These are phyloP conservation scores for Wallacemonas collosoma DNA, from an alignment of 208 protist genomes.

Conservation along the genomic window DNA sequence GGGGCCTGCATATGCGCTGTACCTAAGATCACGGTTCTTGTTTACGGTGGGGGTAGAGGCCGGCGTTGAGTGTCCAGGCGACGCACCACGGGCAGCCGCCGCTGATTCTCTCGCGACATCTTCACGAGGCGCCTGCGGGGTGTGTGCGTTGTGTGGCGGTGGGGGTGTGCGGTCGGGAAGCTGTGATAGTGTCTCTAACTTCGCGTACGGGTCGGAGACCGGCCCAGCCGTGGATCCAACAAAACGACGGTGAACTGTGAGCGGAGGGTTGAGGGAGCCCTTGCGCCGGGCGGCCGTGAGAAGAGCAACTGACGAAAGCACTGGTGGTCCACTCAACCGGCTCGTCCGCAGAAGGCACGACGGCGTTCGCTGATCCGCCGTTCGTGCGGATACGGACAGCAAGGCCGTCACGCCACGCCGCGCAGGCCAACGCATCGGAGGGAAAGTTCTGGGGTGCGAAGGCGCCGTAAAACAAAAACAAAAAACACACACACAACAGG, in stretches of 20 bases:
- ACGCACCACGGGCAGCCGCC: no score
- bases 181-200: constrained; percentile 8
- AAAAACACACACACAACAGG: no score
- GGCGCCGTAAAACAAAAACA: no score
- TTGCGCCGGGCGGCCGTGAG: not conserved
- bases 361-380: no score
- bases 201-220: not conserved
- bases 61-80: no score
- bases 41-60: not conserved
- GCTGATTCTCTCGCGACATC: no score
- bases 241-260: not conserved
- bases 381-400: not conserved
- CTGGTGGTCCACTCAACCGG: not conserved
- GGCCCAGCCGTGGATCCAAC: not conserved
- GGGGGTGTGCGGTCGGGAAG: constrained; percentile 6
- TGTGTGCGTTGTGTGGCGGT: not conserved
- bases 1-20: not conserved
- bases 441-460: no score
- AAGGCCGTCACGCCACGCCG: not conserved
- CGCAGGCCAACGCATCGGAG: no score
- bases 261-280: not conserved
- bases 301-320: not conserved
- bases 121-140: no score
- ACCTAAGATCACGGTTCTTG: not conserved
- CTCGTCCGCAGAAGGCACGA: not conserved